Evolutionary conservation across 768 basidiomycete species (phyloP), one percentile per base, ranked within the genome.

Genomic region (Pholiota conissans): DNA sequence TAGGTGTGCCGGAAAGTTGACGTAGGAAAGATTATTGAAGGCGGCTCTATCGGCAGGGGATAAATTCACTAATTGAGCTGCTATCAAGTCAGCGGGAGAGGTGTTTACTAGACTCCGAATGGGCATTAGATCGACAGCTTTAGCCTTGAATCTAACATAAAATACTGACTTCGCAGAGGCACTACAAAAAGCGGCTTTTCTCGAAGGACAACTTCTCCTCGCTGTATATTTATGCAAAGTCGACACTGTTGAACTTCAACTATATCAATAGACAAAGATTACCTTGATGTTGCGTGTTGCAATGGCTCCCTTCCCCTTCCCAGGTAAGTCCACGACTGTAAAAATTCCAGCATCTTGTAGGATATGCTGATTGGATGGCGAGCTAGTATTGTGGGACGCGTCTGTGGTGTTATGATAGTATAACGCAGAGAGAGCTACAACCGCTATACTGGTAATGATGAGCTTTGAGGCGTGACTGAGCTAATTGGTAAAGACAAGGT

Each of bases 11-110:
- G 84, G 83, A 32, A 85, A 73, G 58, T 81, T 73, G 29, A 84
- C 80, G 61, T 82, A 84, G 8, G 85, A 86, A 8, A 87, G 75
- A 54, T 84, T 79, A 58, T 78, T 74, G 63, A 84, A 84, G 5
- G 77, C 73, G 27, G 73, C 69, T 24, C 70, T 75, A 35, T 77
- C 71, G 2, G 61, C 47, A 0, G 69, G 63, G 3, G 65, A 63
- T 14, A 81, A 70, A 26, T 65, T 62, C 5, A 67, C 65, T 9
- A 86, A 58, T 20, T 69, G 63, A 13, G 69, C 59, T 5, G 69
- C 65, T 20, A 86, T 73, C n/a, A 82, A 61, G 1, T 71, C 70
- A 5, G 74, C 69, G 3, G 85, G 84, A 0, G 82, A 81, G 5
- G 72, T 71, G 2, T 69, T 66, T 20, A 79, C 83, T 83, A 52